phyloP scores from a whole-genome alignment of 768 basidiomycete genomes.

The Trametes cubensis region DNA sequence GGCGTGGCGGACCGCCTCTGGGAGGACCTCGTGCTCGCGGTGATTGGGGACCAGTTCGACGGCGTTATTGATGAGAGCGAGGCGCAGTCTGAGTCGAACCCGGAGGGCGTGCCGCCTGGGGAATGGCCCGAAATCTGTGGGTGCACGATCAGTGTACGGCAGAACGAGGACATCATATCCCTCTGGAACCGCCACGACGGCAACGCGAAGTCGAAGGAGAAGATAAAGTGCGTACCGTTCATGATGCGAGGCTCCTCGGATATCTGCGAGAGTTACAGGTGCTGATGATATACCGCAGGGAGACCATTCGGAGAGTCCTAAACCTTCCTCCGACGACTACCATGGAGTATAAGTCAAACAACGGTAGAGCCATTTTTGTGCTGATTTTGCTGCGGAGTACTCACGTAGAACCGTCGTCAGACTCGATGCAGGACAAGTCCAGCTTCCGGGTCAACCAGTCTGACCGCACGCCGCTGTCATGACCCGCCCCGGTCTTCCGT shows the following conservation, averaged over 20 bases:
- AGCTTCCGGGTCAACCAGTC: constrained; percentile 59
- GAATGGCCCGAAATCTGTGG: constrained; percentile 89
- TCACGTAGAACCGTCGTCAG: constrained; percentile 39
- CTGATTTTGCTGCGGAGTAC: background rate
- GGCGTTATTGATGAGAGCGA: constrained; percentile 45
- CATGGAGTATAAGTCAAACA: constrained; percentile 96
- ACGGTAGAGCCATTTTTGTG: constrained; percentile 49
- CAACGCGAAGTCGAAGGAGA: constrained; percentile 74
- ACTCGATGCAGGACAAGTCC: constrained; percentile 88
- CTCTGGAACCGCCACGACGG: constrained; percentile 89
- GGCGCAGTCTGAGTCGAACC: constrained; percentile 43
- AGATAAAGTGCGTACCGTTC: constrained; percentile 65
- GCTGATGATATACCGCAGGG: constrained; percentile 47
- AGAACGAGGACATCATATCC: constrained; percentile 92
- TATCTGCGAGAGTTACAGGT: too few relatives aligned
- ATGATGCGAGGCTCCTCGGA: background rate
- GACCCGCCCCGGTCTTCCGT: constrained; percentile 10
- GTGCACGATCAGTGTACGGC: constrained; percentile 91
- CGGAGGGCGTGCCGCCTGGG: constrained; percentile 27
- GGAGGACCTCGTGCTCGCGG: constrained; percentile 86
- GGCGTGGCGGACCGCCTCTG: constrained; percentile 88
- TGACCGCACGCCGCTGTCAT: constrained; percentile 39
- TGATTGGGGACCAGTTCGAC: constrained; percentile 91
- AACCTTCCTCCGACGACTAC: constrained; percentile 75
- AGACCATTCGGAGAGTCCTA: constrained; percentile 76